Evolutionary conservation across 257 asterid species (phyloP).

Genomic region (Plantago elongata): DNA sequence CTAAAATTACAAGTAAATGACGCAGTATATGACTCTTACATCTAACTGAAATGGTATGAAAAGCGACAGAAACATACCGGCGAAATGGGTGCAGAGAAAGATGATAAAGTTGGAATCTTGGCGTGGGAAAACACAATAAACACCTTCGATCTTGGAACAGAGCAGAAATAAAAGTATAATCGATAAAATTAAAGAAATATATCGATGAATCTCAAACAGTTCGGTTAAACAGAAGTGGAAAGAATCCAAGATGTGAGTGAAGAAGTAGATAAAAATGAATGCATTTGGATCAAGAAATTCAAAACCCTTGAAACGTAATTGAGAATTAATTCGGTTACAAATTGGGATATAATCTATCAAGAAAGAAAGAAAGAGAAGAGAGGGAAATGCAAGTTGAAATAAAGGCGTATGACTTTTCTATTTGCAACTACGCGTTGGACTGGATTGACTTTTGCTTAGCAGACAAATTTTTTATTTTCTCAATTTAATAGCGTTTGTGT

Average conservation of each 20-base stretch:
- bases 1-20: neutral
- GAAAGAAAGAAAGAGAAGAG: slow-evolving; percentile 13
- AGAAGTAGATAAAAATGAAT: slow-evolving; percentile 14
- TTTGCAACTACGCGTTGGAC: no score
- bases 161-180: neutral
- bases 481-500: no score
- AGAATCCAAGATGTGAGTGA: slow-evolving; percentile 5
- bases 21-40: neutral
- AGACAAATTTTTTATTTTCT: neutral
- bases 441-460: neutral
- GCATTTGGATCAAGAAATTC: slow-evolving; percentile 12
- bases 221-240: slow-evolving; percentile 14
- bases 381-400: slow-evolving; percentile 15
- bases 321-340: slow-evolving; percentile 14
- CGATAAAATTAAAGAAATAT: no score
- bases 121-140: slow-evolving; percentile 1
- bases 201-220: slow-evolving; percentile 1
- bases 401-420: slow-evolving; percentile 2
- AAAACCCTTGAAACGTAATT: slow-evolving; percentile 21
- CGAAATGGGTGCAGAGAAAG: slow-evolving; percentile 18
- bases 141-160: no score
- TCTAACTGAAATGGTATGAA: slow-evolving; percentile 9
- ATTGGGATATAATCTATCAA: no score
- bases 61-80: slow-evolving; percentile 12
- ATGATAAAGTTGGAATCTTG: slow-evolving; percentile 24